Evolutionary conservation across 768 basidiomycete species (phyloP), one percentile per base, ranked within the genome.

Genomic region (Suillus sp.): DNA sequence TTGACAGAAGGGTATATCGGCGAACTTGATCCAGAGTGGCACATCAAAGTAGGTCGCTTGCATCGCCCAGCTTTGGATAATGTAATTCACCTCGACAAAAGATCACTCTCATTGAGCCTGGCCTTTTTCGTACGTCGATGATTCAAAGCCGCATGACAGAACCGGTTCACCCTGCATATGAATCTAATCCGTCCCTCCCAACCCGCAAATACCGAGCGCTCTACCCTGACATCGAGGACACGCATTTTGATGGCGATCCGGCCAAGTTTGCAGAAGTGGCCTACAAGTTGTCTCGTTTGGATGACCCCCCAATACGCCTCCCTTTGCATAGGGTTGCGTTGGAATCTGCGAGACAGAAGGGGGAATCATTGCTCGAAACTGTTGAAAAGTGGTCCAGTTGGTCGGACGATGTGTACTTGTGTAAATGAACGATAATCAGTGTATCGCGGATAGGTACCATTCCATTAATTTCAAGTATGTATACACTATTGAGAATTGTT

Each of bases 21-120:
- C 58, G 77, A 78, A 47, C 68, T 78, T 13, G 74, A 77, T 47
- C 77, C 78, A 1, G 66, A 61, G 11, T 78, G 77, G 77, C 73
- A 77, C 63, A 77, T 78, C 66, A 77, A 69, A 64, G 77, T 74
- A 42, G 25, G 68, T 64, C n/a, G 7, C n/a, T 25, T 27, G 25
- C 50, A 35, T 30, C 34, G 2, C 10, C 16, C 4, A 22, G 6
- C 22, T 13, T 38, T 45, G 30, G 34, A 25, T 22, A 22, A 14
- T 25, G 25, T 66, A 58, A 65, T 32, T 22, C 32, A 16, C 14
- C 18, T 34, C 32, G 40, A 22, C 47, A 47, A 37, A 47, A 72
- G 72, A 58, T 72, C 22, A 65, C 69, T 34, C 11, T 72, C 27
- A 62, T 72, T 7, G 65, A 72, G 45, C 71, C 71, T 8, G 72